Evolutionary conservation across 768 basidiomycete genomes (phyloP).

Genomic region (Hygrophorus pudorinus): DNA sequence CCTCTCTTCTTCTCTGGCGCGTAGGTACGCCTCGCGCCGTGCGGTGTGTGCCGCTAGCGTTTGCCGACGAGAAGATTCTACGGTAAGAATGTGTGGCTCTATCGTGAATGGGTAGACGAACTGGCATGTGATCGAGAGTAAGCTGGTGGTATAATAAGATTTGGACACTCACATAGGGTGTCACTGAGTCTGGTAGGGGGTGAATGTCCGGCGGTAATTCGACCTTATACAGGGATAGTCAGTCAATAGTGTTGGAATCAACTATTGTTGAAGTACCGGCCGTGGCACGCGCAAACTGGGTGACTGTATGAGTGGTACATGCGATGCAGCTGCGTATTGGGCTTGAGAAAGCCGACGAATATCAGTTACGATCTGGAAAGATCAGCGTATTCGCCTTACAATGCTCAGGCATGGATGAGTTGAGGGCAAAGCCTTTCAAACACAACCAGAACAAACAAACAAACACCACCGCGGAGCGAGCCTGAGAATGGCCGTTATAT

Average conservation of each 20-base stretch:
- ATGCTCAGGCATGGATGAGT: slow-evolving; percentile 5
- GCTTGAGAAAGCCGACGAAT: slow-evolving; percentile 24
- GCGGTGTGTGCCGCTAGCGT: slow-evolving; percentile 57
- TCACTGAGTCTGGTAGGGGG: slow-evolving; percentile 84
- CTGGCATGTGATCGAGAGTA: slow-evolving; percentile 29
- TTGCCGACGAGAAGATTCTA: slow-evolving; percentile 62
- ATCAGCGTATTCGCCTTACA: slow-evolving; percentile 1
- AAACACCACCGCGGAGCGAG: not conserved
- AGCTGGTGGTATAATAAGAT: not conserved
- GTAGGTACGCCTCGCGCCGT: slow-evolving; percentile 63
- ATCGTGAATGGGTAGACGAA: slow-evolving; percentile 96
- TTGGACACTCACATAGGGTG: slow-evolving; percentile 57
- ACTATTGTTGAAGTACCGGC: slow-evolving; percentile 38
- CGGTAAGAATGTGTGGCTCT: slow-evolving; percentile 71
- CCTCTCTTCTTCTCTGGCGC: slow-evolving; percentile 68
- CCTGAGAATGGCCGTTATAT: not conserved
- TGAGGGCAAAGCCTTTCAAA: not conserved
- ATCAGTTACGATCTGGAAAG: not conserved
- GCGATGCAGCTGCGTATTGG: slow-evolving; percentile 68
- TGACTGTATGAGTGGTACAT: slow-evolving; percentile 84
- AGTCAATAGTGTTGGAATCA: not conserved
- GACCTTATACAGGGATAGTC: slow-evolving; percentile 38
- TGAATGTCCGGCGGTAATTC: slow-evolving; percentile 87
- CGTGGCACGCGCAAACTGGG: slow-evolving; percentile 82
- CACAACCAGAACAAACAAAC: not conserved